These are phyloP conservation scores for Acer negundo DNA, from an alignment of 345 rosid genomes.

Conservation along the genomic window DNA sequence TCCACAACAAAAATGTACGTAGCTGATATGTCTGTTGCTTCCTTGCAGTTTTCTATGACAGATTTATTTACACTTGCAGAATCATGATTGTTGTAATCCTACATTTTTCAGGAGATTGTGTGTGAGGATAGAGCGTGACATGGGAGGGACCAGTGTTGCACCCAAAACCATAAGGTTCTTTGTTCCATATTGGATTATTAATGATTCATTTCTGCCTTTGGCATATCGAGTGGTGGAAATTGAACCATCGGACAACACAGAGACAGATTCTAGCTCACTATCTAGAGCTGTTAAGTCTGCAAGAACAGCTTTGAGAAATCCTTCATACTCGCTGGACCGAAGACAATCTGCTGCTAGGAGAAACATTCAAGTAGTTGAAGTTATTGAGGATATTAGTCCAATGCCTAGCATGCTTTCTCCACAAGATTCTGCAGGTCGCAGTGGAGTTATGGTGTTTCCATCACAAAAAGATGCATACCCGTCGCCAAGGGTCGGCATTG, in stretches of 20 bases:
- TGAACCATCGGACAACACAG: constrained; percentile 68
- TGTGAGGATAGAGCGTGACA: constrained; percentile 88
- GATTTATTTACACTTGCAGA: not conserved
- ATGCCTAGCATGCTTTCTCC: constrained; percentile 97
- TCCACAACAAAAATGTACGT: not conserved
- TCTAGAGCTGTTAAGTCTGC: constrained; percentile 78
- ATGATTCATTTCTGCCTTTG: constrained; percentile 73
- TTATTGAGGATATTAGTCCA: constrained; percentile 84
- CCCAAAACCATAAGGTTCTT: constrained; percentile 88
- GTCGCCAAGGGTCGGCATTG: constrained; percentile 77
- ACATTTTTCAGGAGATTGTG: constrained; percentile 76
- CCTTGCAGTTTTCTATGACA: not conserved
- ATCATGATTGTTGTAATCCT: constrained; percentile 13
- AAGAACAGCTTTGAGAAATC: constrained; percentile 53
- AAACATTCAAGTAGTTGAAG: constrained; percentile 75
- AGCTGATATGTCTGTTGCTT: not conserved
- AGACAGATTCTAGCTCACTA: constrained; percentile 54
- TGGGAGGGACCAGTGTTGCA: constrained; percentile 84
- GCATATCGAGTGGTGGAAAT: constrained; percentile 88
- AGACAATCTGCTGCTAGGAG: constrained; percentile 50
- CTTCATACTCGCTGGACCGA: constrained; percentile 58
- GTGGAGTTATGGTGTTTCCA: constrained; percentile 64
- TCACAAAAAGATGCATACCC: constrained; percentile 85
- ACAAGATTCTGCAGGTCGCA: constrained; percentile 78
- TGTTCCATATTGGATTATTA: constrained; percentile 95